Evolutionary conservation across 345 rosid genomes (phyloP), one percentile per base, ranked within the genome.

Genomic region (Corchorus capsularis): DNA sequence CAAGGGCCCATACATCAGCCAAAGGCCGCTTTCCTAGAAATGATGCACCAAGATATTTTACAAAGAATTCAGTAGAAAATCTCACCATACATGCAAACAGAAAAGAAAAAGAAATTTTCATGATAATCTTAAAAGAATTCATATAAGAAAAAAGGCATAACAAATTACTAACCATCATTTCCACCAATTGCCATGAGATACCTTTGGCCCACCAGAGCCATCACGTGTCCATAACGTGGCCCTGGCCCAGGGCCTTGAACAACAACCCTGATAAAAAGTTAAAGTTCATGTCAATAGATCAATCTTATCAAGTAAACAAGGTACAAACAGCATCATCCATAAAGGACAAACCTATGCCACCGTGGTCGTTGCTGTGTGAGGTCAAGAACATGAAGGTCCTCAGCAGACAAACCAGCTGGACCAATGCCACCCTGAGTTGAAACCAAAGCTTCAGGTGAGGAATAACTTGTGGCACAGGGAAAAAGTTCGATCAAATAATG

Each of bases 241-340:
- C 99, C 99, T 43, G 99, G 99, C 74, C 99, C 99, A 76, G 98
- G 99, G 59, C 98, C 97, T 86, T 93, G 99, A 79, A 94, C 98
- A 84, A 91, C 98, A 79, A 96, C 99, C 84, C 99, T 96, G 72
- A 52, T 87, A 41, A 75, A 78, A 76, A 80, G 74, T 39, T 6
- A 72, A 11, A 70, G 78, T 39, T 75, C 56, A 47, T 62, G 35
- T 63, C 17, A 74, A 35, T 74, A 65, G 20, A 46, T 35, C 63
- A 76, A 66, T 20, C 17, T 16, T 74, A 63, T 7, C 37, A 50
- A 32, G 37, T 35, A 67, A 54, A 50, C 8, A 71, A 73, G 52
- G 50, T 63, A 10, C 32, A 68, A 32, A 56, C 20, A 56, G 55
- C 43, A 60, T 64, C 59, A 37, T 68, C 67, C 73, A 66, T 79